A percentile compares a stretch with the other conserved stretches of the same genome.
Conservation (phyloP, 345 rosid species). For the Populus pruinosa region DNA sequence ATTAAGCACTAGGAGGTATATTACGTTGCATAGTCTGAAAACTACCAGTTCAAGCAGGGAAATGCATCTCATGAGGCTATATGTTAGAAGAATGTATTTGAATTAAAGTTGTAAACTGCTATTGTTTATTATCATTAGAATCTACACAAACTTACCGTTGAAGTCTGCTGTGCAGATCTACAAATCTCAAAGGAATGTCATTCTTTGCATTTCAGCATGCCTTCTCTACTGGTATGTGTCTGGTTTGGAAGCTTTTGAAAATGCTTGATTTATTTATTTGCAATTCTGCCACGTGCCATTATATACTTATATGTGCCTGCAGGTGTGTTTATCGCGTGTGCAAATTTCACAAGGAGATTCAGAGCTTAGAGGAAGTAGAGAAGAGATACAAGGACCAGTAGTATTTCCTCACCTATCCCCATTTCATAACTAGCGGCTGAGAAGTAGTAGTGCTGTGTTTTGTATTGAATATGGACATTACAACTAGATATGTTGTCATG, state of each 20-base stretch:
- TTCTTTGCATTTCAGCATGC: constrained; percentile 73
- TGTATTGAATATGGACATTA: neutral
- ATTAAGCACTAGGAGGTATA: neutral
- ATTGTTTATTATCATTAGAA: neutral
- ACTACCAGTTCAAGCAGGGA: neutral
- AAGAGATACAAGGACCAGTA: constrained; percentile 68
- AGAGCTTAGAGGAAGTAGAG: constrained; percentile 73
- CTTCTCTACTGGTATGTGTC: constrained; percentile 76
- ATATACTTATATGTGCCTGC: constrained; percentile 13
- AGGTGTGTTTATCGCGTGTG: constrained; percentile 85
- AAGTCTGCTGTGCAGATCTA: constrained; percentile 51
- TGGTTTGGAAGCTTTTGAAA: neutral
- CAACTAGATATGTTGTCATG: neutral
- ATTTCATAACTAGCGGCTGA: neutral
- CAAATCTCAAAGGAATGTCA: constrained; percentile 84
- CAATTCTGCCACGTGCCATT: neutral
- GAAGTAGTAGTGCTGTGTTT: neutral
- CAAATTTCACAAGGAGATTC: constrained; percentile 66
- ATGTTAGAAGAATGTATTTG: neutral
- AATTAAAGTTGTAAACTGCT: neutral
- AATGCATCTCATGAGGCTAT: neutral
- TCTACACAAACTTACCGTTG: constrained; percentile 1
- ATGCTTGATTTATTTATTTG: neutral
- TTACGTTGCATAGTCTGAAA: neutral
- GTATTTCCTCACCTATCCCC: neutral